Evolutionary conservation across 2,329 filamentous ascomycete genomes (phyloP).

Genomic region (Achaetomium macrosporum): DNA sequence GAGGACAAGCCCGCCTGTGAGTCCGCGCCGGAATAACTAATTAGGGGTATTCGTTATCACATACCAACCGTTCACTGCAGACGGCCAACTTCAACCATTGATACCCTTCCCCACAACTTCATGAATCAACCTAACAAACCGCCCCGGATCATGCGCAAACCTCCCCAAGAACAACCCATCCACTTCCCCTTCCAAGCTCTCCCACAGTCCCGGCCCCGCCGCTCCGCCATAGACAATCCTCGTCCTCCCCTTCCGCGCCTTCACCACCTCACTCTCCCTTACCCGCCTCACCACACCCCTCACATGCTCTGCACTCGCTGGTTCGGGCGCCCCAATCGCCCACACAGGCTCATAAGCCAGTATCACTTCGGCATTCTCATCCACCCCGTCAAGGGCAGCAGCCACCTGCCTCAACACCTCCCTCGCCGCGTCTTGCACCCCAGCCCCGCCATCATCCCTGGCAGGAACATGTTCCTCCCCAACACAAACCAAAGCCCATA

Average conservation of each 20-base stretch:
- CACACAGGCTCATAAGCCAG: slow-evolving; percentile 85
- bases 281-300: slow-evolving; percentile 62
- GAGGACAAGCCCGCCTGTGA: too few relatives aligned
- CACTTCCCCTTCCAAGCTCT: slow-evolving; percentile 58
- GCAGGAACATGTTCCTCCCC: slow-evolving; percentile 54
- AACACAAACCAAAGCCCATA: slow-evolving; percentile 75
- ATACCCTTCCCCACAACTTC: slow-evolving; percentile 54
- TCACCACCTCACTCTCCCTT: slow-evolving; percentile 46
- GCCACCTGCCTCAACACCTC: slow-evolving; percentile 64
- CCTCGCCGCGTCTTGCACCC: slow-evolving; percentile 54
- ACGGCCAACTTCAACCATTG: not conserved
- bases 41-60: too few relatives aligned
- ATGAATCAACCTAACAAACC: slow-evolving; percentile 63
- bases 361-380: slow-evolving; percentile 60
- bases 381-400: slow-evolving; percentile 55
- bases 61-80: too few relatives aligned
- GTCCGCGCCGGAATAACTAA: too few relatives aligned
- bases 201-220: slow-evolving; percentile 72
- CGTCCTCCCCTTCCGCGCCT: slow-evolving; percentile 47
- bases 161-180: slow-evolving; percentile 78
- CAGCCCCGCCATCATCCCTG: slow-evolving; percentile 35
- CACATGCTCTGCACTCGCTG: slow-evolving; percentile 68
- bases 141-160: slow-evolving; percentile 71
- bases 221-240: slow-evolving; percentile 78
- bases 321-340: slow-evolving; percentile 73